Evolutionary conservation across 78 protist genomes (phyloP).

Genomic region (Speleostelium caveatum): DNA sequence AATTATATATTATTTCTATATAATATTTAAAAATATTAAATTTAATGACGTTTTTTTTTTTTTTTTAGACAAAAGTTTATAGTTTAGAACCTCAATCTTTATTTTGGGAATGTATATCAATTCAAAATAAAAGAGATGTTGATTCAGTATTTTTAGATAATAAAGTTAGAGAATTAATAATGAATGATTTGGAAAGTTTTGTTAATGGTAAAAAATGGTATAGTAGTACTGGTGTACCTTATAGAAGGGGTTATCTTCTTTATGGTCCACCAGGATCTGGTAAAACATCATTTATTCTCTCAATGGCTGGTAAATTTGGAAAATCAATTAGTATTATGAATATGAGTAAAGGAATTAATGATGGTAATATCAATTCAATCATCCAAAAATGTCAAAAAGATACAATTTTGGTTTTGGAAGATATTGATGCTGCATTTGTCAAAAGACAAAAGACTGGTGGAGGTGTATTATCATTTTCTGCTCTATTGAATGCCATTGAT

Average conservation of each 20-base stretch:
- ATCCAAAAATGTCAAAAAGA: constrained; percentile 69
- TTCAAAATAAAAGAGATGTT: constrained; percentile 55
- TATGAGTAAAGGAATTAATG: constrained; percentile 49
- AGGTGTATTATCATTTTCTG: constrained; percentile 57
- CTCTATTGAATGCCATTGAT: constrained; percentile 87
- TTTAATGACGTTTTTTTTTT: background rate
- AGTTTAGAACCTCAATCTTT: constrained; percentile 20
- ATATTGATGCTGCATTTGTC: constrained; percentile 85
- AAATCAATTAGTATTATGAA: constrained; percentile 65
- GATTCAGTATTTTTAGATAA: constrained; percentile 77
- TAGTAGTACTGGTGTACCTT: constrained; percentile 80
- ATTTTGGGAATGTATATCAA: constrained; percentile 63
- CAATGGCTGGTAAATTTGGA: constrained; percentile 60
- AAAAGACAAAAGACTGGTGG: background rate
- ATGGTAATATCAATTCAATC: constrained; percentile 69
- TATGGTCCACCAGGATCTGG: constrained; percentile 90
- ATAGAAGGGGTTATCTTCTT: constrained; percentile 81
- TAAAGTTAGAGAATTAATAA: background rate
- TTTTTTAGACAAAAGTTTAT: constrained; percentile 44
- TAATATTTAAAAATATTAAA: background rate
- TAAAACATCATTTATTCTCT: constrained; percentile 73
- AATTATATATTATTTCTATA: background rate
- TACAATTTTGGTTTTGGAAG: constrained; percentile 84
- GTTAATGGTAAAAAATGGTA: constrained; percentile 72
- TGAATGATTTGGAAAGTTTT: constrained; percentile 70